Evolutionary conservation across 257 asterid genomes (phyloP).

Genomic region (Coffea eugenioides): DNA sequence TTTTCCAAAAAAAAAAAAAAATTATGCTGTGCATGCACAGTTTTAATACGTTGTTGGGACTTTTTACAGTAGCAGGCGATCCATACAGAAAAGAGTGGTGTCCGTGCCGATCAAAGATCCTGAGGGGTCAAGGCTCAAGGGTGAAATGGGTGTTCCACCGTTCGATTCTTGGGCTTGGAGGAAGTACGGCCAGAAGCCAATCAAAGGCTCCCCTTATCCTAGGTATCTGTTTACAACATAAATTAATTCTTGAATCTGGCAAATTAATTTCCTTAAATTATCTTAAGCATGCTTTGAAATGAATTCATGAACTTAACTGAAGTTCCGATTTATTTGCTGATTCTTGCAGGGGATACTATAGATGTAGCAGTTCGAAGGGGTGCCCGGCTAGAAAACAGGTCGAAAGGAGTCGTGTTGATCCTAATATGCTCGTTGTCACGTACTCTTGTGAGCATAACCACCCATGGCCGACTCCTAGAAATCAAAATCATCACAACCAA

Average conservation of each 20-base stretch:
- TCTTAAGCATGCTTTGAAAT: neutral
- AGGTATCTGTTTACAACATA: constrained; percentile 40
- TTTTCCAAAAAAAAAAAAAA: no score
- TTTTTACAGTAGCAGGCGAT: constrained; percentile 62
- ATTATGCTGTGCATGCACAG: constrained; percentile 33
- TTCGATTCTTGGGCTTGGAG: constrained; percentile 99
- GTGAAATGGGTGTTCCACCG: constrained; percentile 86
- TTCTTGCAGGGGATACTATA: constrained; percentile 71
- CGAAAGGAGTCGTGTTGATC: constrained; percentile 73
- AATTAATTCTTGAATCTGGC: neutral
- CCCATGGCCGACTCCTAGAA: constrained; percentile 58
- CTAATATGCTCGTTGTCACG: constrained; percentile 67
- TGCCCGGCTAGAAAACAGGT: constrained; percentile 98
- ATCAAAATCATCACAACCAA: constrained; percentile 27
- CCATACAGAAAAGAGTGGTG: constrained; percentile 67
- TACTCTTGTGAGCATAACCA: constrained; percentile 91
- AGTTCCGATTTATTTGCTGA: neutral
- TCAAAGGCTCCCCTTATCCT: constrained; percentile 95
- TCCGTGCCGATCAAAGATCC: constrained; percentile 71
- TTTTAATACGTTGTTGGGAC: constrained; percentile 3
- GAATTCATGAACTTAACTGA: neutral
- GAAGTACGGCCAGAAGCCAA: constrained; percentile 92
- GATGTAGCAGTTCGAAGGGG: constrained; percentile 96
- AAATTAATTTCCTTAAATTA: neutral
- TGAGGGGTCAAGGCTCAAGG: constrained; percentile 67